Evolutionary conservation across 2,329 filamentous ascomycete species (phyloP).

Genomic region (Fusarium pseudonygamai): DNA sequence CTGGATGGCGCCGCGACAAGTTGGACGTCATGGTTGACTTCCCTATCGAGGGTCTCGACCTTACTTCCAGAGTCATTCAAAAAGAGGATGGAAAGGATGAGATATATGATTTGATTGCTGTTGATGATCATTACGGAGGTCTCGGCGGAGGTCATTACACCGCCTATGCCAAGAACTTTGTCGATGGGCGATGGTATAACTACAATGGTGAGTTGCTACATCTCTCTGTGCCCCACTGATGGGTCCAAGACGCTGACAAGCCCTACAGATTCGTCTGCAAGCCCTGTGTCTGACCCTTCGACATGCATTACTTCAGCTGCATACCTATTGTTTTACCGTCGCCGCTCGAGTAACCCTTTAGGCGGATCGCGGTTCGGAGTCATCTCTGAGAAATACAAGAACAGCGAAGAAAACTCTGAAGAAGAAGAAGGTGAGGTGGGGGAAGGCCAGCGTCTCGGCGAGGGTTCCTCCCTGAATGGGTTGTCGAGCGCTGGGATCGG

Average conservation of each 20-base stretch:
- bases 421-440: slow-evolving; percentile 66
- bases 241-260: slow-evolving; percentile 52
- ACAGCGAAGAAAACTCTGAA: slow-evolving; percentile 56
- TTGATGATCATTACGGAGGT: slow-evolving; percentile 95
- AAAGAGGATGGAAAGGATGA: slow-evolving; percentile 83
- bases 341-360: slow-evolving; percentile 78
- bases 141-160: slow-evolving; percentile 97
- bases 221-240: neutral
- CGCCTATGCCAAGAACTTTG: slow-evolving; percentile 91
- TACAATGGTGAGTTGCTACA: slow-evolving; percentile 80
- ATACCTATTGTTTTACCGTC: slow-evolving; percentile 95
- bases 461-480: slow-evolving; percentile 84
- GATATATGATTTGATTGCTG: slow-evolving; percentile 91
- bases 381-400: slow-evolving; percentile 72
- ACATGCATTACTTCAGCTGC: slow-evolving; percentile 78
- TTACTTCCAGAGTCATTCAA: slow-evolving; percentile 80
- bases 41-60: slow-evolving; percentile 85
- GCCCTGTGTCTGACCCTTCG: slow-evolving; percentile 66
- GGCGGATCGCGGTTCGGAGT: slow-evolving; percentile 80
- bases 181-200: slow-evolving; percentile 90
- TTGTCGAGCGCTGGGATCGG: slow-evolving; percentile 87
- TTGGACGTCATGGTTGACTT: slow-evolving; percentile 92
- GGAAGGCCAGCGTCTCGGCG: slow-evolving; percentile 89
- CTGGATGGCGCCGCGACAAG: slow-evolving; percentile 85
- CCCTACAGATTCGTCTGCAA: slow-evolving; percentile 76